phyloP scores from a whole-genome alignment of 2,329 filamentous ascomycete species.

The Alternaria conjuncta region DNA sequence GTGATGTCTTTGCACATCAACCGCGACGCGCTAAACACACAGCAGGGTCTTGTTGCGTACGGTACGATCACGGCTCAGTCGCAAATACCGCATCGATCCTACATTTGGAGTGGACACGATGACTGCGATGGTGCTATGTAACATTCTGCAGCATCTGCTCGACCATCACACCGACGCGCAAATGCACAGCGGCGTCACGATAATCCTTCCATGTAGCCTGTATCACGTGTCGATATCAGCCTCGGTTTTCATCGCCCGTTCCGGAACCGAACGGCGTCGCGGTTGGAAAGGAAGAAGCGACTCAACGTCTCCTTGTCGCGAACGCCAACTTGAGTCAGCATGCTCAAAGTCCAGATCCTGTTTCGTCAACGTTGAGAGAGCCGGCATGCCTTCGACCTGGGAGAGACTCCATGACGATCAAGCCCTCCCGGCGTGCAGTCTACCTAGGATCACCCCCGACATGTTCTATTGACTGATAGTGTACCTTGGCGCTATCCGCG shows the following conservation, averaged over 20 bases:
- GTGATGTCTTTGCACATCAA: constrained; percentile 1
- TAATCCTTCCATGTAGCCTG: neutral
- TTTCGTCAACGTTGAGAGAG: neutral
- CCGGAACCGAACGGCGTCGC: neutral
- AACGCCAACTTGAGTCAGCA: neutral
- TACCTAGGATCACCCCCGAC: constrained; percentile 2
- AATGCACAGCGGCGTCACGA: neutral
- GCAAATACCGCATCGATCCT: neutral
- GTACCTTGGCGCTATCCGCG: constrained; percentile 3
- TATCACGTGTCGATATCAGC: neutral
- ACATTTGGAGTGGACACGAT: neutral
- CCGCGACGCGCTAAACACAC: constrained; percentile 1
- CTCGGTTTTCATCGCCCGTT: neutral
- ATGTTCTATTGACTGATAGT: constrained; percentile 12
- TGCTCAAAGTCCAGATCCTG: neutral
- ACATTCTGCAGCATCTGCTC: constrained; percentile 3
- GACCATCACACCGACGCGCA: constrained; percentile 1
- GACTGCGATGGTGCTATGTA: constrained; percentile 3
- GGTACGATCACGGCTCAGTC: neutral
- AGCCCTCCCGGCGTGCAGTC: constrained; percentile 2
- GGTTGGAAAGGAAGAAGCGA: neutral
- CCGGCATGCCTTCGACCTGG: neutral
- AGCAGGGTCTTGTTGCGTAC: constrained; percentile 4
- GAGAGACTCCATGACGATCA: neutral
- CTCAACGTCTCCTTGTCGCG: neutral